These are phyloP conservation scores for Sporodiniella umbellata DNA, from an alignment of 371 early-diverging fungal species.

Conservation along the genomic window DNA sequence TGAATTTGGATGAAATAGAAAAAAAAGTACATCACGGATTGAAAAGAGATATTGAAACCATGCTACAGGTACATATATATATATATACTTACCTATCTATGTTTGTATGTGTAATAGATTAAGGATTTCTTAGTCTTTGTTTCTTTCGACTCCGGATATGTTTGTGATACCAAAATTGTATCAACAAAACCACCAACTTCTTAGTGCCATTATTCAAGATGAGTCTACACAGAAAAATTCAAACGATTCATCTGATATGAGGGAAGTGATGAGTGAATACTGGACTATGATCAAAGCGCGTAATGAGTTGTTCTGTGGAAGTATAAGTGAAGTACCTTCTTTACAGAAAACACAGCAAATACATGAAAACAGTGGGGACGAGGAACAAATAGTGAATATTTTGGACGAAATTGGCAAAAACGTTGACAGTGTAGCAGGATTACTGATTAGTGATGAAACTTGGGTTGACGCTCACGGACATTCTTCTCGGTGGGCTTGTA, in stretches of 20 bases:
- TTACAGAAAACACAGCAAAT: neutral
- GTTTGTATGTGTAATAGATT: neutral
- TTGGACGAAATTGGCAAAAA: slow-evolving; percentile 40
- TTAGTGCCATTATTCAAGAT: slow-evolving; percentile 34
- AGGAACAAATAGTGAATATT: slow-evolving; percentile 35
- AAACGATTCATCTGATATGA: slow-evolving; percentile 21
- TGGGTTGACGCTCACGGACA: slow-evolving; percentile 39
- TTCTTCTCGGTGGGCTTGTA: slow-evolving; percentile 25
- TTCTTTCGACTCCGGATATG: slow-evolving; percentile 63
- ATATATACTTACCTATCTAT: neutral
- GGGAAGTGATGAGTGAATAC: slow-evolving; percentile 31
- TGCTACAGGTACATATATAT: slow-evolving; percentile 42
- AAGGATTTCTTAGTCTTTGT: slow-evolving; percentile 39
- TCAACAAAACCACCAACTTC: slow-evolving; percentile 39
- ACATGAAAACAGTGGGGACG: slow-evolving; percentile 14
- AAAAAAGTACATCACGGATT: slow-evolving; percentile 39
- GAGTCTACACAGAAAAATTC: slow-evolving; percentile 7
- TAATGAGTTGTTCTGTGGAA: slow-evolving; percentile 48
- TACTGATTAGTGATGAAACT: slow-evolving; percentile 26
- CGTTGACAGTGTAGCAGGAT: slow-evolving; percentile 29
- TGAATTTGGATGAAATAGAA: slow-evolving; percentile 9
- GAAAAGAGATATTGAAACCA: slow-evolving; percentile 49
- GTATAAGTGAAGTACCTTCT: slow-evolving; percentile 3
- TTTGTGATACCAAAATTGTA: slow-evolving; percentile 61
- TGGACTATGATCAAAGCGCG: slow-evolving; percentile 45